A percentile compares a stretch with the other conserved stretches of the same genome.
Conservation (phyloP, 352 stramenopile species). For the Phytophthora fragariae region DNA sequence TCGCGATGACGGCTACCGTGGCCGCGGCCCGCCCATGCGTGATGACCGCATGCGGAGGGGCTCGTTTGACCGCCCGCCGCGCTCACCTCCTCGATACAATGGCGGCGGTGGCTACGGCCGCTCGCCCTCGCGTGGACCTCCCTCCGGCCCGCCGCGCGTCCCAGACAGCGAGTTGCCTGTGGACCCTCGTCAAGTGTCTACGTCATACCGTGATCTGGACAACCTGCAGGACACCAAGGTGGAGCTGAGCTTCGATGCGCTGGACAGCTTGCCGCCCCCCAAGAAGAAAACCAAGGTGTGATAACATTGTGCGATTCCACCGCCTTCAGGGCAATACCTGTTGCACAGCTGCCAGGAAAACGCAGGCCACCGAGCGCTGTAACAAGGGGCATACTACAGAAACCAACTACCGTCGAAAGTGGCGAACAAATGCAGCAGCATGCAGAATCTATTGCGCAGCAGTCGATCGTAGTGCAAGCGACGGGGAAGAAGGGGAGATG, state of each 20-base stretch:
- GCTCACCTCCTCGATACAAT: constrained; percentile 47
- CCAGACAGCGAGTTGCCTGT: constrained; percentile 79
- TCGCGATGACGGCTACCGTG: constrained; percentile 63
- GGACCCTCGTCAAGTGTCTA: constrained; percentile 82
- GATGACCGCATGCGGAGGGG: constrained; percentile 57
- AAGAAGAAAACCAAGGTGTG: constrained; percentile 90
- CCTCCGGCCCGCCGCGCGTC: constrained; percentile 36
- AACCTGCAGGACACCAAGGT: constrained; percentile 87
- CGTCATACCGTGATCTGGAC: constrained; percentile 87
- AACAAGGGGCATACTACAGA: constrained; percentile 25
- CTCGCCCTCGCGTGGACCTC: constrained; percentile 37
- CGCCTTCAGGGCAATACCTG: constrained; percentile 19
- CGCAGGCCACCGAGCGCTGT: constrained; percentile 28
- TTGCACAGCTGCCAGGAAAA: constrained; percentile 13
- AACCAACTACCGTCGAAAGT: constrained; percentile 29
- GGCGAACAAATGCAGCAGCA: constrained; percentile 28
- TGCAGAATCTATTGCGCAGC: constrained; percentile 29
- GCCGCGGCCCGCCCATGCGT: constrained; percentile 59
- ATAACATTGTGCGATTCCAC: constrained; percentile 18
- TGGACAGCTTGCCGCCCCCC: constrained; percentile 79
- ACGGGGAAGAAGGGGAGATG: constrained; percentile 9
- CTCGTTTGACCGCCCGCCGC: constrained; percentile 53
- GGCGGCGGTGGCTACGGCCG: constrained; percentile 37
- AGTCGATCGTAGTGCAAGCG: constrained; percentile 27
- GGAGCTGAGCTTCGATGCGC: constrained; percentile 83